Base-by-base conservation (phyloP, 495 filamentous ascomycete genomes). In the Emericellopsis terricola region DNA sequence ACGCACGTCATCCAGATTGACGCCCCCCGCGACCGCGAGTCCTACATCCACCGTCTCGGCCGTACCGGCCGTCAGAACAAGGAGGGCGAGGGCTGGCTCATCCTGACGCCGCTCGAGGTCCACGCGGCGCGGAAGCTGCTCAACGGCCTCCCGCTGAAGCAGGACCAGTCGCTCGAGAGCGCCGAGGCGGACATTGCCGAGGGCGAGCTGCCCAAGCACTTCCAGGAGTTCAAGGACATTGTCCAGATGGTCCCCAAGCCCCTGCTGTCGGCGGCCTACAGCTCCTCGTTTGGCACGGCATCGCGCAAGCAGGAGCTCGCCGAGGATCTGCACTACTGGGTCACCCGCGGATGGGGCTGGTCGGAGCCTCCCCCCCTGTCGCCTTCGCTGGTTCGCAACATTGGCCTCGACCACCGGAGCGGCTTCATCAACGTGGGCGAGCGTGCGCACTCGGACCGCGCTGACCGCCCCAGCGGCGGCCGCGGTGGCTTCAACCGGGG, bases 31-130 rank as follows among this genome's bases (percentile, higher is more conserved):
- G 66, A 68, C 41, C 59, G 71, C 11, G 87, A 94, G 37, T 67
- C 76, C 36, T 94, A 94, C 52, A 80, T 94, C 41, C 86, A 94
- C 52, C 73, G 87, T 36, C 62, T 94, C 37, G 86, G 86, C 16
- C 81, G 71, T 40, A 76, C 71, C 18, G 71, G 67, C 16, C 55
- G 71, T 42, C 85, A 79, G 3, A 71, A 73, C 43, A 81, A 81
- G 49, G 52, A 63, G 28, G 89, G 89, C 43, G 66, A 86, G 46
- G 87, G 79, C 34, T 94, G 75, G 69, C 44, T 93, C 11, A 43
- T 96, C 35, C 40, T 84, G 6, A 56, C 71, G n/a, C 49, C 70
- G 6, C 37, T 59, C 9, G 81, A 94, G 49, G 27, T 61, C 0
- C n/a, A 36, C 0, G 53, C 60, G 8, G 59, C 66, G 6, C 50